Base-by-base conservation (phyloP, 2,329 filamentous ascomycete species). In the Curvularia sp. region DNA sequence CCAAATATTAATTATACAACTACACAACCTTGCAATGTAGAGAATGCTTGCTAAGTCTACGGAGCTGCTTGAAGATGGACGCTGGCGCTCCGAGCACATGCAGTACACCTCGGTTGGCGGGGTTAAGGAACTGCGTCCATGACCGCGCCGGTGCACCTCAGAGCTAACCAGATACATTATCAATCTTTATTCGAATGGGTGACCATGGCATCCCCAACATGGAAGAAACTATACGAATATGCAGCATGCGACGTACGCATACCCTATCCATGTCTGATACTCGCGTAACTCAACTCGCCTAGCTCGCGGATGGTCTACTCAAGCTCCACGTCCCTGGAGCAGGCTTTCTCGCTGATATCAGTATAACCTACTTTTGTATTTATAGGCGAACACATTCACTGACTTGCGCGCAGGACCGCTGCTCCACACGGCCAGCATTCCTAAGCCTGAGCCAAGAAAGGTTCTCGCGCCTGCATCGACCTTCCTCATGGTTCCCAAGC, bases 271-370 rank as follows among this genome's bases (percentile, higher is more conserved):
- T 32, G 7, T 10, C 19, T 0, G 21, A 3, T 36, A 10, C 36
- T 32, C 5, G 5, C 3, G 8, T 27, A 19, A 52, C 69, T 73
- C 53, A 72, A 12, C 32, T 18, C 8, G 1, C 32, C n/a, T 46
- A 72, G 68, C 64, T 73, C 18, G 90, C 89, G 10, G 90, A 93
- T 74, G 89, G 89, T 5, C 82, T 93, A 1, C 81, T 91, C 54
- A 90, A 89, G 69, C 81, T 93, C 47, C 84, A 88, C 58, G 83
- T 88, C 8, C 82, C 87, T 10, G 83, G 84, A 46, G 88, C 87
- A 25, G 90, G 90, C 53, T 88, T 87, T 71, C 77, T 93, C 36
- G 80, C 86, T 36, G 88, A 92, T 71, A 80, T 87, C 51, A 71
- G 85, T 87, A 73, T 65, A 69, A 47, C 58, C 49, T 79, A 68